These are phyloP conservation scores for Saturnispora galanensis DNA, from an alignment of 805 yeast species.

Conservation along the genomic window DNA sequence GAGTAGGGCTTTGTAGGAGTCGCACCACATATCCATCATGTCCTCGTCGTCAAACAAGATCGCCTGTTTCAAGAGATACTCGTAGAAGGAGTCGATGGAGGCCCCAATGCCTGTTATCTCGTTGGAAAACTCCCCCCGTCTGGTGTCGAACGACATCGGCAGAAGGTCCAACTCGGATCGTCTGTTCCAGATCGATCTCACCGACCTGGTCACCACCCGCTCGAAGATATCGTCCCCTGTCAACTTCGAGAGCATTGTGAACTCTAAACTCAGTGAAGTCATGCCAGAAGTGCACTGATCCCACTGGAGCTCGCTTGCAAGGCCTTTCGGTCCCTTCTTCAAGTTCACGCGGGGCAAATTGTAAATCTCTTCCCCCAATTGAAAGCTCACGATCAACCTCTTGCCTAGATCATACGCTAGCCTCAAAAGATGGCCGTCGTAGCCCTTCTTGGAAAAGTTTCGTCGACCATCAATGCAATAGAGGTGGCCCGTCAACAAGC, in stretches of 20 bases:
- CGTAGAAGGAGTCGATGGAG: conserved; percentile 83
- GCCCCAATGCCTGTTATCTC: conserved; percentile 78
- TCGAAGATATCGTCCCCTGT: conserved; percentile 71
- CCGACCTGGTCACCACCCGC: conserved; percentile 48
- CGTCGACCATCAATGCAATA: conserved; percentile 44
- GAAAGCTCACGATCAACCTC: conserved; percentile 59
- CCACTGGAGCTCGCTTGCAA: conserved; percentile 35
- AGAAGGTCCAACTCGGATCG: conserved; percentile 53
- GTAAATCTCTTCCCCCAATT: conserved; percentile 32
- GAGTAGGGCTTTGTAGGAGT: conserved; percentile 48
- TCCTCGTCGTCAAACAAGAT: conserved; percentile 58
- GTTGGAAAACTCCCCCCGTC: conserved; percentile 39
- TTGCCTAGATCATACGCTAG: conserved; percentile 72
- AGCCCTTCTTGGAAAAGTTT: conserved; percentile 34
- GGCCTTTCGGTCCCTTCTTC: conserved; percentile 35
- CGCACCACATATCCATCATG: conserved; percentile 45
- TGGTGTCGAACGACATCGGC: conserved; percentile 61
- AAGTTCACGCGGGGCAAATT: conserved; percentile 80
- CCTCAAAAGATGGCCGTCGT: conserved; percentile 62
- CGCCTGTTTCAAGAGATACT: conserved; percentile 72
- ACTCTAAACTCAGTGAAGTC: conserved; percentile 72
- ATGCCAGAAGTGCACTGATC: conserved; percentile 89
- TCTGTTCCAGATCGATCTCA: conserved; percentile 59
- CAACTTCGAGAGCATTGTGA: conserved; percentile 62
- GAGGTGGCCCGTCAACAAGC: conserved; percentile 68